phyloP scores from a whole-genome alignment of 495 filamentous ascomycete species.

The Haplographium delicatum region DNA sequence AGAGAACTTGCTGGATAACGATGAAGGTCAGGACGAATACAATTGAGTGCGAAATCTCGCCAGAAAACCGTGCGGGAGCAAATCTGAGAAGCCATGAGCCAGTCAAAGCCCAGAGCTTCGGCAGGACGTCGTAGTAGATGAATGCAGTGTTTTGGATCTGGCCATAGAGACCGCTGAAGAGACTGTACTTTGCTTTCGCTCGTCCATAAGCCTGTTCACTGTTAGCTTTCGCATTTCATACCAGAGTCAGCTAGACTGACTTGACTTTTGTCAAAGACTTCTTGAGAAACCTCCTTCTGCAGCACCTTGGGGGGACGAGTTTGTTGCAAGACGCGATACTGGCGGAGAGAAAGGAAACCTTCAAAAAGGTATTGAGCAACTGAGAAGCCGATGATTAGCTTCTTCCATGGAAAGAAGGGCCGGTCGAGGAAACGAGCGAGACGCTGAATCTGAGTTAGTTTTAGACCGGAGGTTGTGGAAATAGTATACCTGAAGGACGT shows the following conservation, averaged over 20 bases:
- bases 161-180: conserved; percentile 73
- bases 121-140: conserved; percentile 85
- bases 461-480: not conserved
- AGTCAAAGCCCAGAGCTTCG: conserved; percentile 80
- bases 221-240: conserved; percentile 10
- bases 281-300: conserved; percentile 76
- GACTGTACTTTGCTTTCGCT: conserved; percentile 85
- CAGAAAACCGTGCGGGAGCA: conserved; percentile 71
- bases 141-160: conserved; percentile 81
- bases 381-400: conserved; percentile 87
- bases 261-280: conserved; percentile 92
- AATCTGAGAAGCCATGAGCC: conserved; percentile 68
- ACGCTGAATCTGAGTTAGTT: conserved; percentile 49
- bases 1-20: conserved; percentile 68
- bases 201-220: conserved; percentile 73
- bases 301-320: conserved; percentile 79
- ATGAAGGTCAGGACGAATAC: conserved; percentile 88
- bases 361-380: conserved; percentile 85
- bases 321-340: conserved; percentile 77
- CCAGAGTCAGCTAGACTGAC: conserved; percentile 32
- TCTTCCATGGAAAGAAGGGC: conserved; percentile 95
- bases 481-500: conserved; percentile 44
- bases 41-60: conserved; percentile 90
- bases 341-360: conserved; percentile 74
- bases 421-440: conserved; percentile 83